Conservation (phyloP, 306 rosid species). For the Dryas octopetala region DNA sequence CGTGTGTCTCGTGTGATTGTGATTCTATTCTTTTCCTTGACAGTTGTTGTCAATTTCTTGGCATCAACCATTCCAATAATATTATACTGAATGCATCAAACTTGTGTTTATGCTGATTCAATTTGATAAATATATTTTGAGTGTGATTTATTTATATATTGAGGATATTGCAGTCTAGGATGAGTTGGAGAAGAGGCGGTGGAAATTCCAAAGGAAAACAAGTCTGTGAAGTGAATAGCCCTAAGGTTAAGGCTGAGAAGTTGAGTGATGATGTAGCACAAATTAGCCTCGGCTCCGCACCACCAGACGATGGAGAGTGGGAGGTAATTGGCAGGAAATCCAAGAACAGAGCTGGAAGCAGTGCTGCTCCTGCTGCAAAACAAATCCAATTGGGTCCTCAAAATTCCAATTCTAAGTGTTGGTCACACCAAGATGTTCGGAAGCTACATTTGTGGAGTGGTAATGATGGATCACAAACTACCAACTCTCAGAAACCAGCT, state of each 20-base stretch:
- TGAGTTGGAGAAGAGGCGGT: constrained; percentile 53
- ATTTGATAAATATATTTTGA: too few species aligned
- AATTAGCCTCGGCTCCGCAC: constrained; percentile 32
- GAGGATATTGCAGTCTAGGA: background rate
- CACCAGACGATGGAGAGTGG: constrained; percentile 63
- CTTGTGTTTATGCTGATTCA: too few species aligned
- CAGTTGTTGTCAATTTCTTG: too few species aligned
- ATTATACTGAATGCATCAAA: too few species aligned
- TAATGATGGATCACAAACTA: constrained; percentile 32
- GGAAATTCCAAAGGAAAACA: constrained; percentile 50
- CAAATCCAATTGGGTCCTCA: constrained; percentile 35
- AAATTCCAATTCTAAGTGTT: constrained; percentile 41
- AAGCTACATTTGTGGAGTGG: constrained; percentile 28
- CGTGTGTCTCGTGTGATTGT: too few species aligned
- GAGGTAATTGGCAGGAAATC: constrained; percentile 57
- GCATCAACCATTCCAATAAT: too few species aligned
- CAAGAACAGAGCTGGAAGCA: constrained; percentile 65
- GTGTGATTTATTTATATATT: too few species aligned
- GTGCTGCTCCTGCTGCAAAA: constrained; percentile 33
- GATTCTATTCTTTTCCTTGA: too few species aligned
- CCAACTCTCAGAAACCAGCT: constrained; percentile 39
- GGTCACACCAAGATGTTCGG: constrained; percentile 43
- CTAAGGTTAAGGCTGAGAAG: constrained; percentile 30
- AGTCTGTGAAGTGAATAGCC: constrained; percentile 21
- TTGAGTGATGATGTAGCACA: constrained; percentile 50